These are phyloP conservation scores for Sicyos baderoa DNA, from an alignment of 306 rosid species.

Conservation along the genomic window DNA sequence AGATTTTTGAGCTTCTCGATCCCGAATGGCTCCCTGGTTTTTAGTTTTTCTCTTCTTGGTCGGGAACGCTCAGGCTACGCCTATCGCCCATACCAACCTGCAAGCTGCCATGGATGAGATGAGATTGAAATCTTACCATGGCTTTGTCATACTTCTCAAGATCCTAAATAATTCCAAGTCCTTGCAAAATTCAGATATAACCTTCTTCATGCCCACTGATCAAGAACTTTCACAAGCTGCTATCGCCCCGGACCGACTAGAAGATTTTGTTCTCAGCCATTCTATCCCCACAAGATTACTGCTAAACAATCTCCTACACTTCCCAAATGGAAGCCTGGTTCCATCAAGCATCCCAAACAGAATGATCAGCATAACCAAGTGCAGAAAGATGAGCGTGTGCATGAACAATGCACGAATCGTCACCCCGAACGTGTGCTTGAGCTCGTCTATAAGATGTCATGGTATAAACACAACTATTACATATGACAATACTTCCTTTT, in stretches of 20 bases:
- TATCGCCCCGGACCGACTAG: constrained; percentile 24
- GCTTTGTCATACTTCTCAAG: constrained; percentile 54
- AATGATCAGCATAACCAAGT: constrained; percentile 40
- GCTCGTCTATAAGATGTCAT: constrained; percentile 41
- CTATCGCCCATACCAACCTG: constrained; percentile 40
- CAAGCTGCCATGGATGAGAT: constrained; percentile 44
- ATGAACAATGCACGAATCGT: constrained; percentile 46
- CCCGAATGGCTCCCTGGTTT: constrained; percentile 43
- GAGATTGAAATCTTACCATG: constrained; percentile 42
- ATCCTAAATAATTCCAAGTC: constrained; percentile 36
- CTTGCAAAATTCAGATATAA: constrained; percentile 29
- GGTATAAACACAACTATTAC: constrained; percentile 40
- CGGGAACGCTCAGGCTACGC: constrained; percentile 28
- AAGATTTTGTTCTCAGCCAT: constrained; percentile 39
- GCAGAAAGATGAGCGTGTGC: constrained; percentile 30
- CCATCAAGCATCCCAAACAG: constrained; percentile 43
- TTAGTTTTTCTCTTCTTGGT: constrained; percentile 28
- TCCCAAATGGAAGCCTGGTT: constrained; percentile 48
- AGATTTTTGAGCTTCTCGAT: constrained; percentile 22
- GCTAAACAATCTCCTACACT: constrained; percentile 34
- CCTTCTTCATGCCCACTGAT: constrained; percentile 49
- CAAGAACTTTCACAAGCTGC: constrained; percentile 40
- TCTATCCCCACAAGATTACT: constrained; percentile 41
- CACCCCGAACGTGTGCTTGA: constrained; percentile 39
- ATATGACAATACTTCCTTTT: constrained; percentile 21